Percentiles rank a stretch among this genome's conserved stretches.
phyloP scores from a whole-genome alignment of 805 yeast species.

The Starmerella potacharoeniae region DNA sequence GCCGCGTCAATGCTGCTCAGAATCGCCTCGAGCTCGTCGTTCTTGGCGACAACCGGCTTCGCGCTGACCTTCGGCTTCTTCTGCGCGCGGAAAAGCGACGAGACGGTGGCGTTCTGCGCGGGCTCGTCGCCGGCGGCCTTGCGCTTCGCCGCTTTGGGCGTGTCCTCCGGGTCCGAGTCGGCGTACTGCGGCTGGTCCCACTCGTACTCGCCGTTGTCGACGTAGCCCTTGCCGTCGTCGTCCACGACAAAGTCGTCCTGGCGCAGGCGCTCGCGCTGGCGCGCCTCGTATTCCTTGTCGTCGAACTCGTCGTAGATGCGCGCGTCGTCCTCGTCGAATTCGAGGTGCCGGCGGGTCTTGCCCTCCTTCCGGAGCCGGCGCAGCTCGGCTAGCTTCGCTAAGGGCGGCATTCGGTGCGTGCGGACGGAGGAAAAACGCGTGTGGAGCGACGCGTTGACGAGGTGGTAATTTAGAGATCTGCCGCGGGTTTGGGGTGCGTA shows the following conservation, averaged over 20 bases:
- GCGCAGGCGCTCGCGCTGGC: conserved; percentile 66
- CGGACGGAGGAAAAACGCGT: neutral
- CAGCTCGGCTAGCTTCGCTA: conserved; percentile 15
- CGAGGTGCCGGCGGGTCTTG: conserved; percentile 34
- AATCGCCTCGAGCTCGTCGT: conserved; percentile 8
- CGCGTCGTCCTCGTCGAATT: conserved; percentile 39
- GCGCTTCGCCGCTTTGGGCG: conserved; percentile 21
- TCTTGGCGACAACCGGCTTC: neutral
- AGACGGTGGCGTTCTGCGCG: conserved; percentile 26
- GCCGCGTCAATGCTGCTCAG: conserved; percentile 6
- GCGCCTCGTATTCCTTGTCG: conserved; percentile 63
- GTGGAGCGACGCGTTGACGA: neutral
- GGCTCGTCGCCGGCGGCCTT: conserved; percentile 28
- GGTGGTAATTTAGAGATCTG: neutral
- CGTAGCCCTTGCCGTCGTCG: conserved; percentile 88
- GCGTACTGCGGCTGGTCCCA: conserved; percentile 47
- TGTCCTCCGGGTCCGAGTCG: conserved; percentile 26
- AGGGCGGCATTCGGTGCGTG: neutral
- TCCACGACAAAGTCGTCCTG: conserved; percentile 91
- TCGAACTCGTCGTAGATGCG: conserved; percentile 81
- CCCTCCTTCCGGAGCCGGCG: conserved; percentile 28
- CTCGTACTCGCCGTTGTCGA: conserved; percentile 85
- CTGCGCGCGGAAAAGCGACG: conserved; percentile 29
- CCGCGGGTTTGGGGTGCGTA: neutral
- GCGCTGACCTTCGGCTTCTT: conserved; percentile 6